phyloP scores from a whole-genome alignment of 192 early-diverging fungal genomes.

The Coemansia sp. region DNA sequence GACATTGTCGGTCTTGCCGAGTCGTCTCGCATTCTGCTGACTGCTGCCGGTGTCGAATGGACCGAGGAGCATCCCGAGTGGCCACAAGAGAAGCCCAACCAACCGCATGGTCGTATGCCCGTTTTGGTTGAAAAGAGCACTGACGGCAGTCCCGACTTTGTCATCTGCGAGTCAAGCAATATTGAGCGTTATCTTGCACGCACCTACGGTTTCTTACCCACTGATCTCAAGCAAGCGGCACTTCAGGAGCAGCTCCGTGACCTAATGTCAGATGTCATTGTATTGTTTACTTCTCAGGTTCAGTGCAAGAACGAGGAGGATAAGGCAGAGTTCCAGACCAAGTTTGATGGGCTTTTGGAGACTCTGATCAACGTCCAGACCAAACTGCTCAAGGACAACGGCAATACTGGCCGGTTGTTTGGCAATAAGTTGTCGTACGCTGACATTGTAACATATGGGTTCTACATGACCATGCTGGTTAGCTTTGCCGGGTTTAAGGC shows the following conservation, averaged over 20 bases:
- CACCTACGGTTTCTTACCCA: slow-evolving; percentile 47
- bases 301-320: slow-evolving; percentile 8
- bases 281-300: neutral
- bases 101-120: slow-evolving; percentile 32
- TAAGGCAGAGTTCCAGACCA: neutral
- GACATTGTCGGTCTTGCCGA: slow-evolving; percentile 22
- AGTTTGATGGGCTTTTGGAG: slow-evolving; percentile 11
- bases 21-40: slow-evolving; percentile 31
- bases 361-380: slow-evolving; percentile 35
- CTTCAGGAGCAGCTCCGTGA: slow-evolving; percentile 24
- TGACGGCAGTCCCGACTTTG: slow-evolving; percentile 10
- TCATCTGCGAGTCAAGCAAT: slow-evolving; percentile 40
- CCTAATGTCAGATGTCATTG: slow-evolving; percentile 10
- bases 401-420: slow-evolving; percentile 54
- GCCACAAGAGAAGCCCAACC: slow-evolving; percentile 23
- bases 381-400: slow-evolving; percentile 48
- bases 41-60: slow-evolving; percentile 40
- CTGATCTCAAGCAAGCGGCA: slow-evolving; percentile 31
- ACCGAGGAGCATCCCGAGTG: slow-evolving; percentile 26
- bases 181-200: slow-evolving; percentile 57
- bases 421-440: slow-evolving; percentile 51
- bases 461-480: slow-evolving; percentile 13
- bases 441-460: slow-evolving; percentile 39
- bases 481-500: neutral
- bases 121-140: slow-evolving; percentile 29